Percentiles rank a stretch among this genome's conserved stretches.
Conservation (phyloP, 208 protist genomes). For the Plasmodiophora brassicae region DNA sequence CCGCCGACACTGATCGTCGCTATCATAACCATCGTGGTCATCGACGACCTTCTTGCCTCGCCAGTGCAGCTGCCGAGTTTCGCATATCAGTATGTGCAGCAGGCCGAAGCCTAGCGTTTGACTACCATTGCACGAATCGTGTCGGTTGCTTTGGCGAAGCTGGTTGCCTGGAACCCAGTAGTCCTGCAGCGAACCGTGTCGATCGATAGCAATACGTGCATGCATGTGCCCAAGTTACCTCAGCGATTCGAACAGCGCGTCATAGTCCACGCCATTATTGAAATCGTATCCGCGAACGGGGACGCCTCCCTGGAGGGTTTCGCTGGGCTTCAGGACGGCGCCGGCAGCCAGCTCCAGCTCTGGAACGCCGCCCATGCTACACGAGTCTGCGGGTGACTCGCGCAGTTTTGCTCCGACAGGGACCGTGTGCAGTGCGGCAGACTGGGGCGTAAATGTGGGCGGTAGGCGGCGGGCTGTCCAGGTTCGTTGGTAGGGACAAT, state of each 20-base stretch:
- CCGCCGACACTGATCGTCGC: background rate
- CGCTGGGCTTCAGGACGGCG: background rate
- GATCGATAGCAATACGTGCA: background rate
- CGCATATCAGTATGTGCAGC: background rate
- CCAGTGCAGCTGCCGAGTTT: background rate
- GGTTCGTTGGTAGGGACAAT: too few relatives aligned
- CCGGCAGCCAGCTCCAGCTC: too few relatives aligned
- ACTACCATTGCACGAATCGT: constrained; percentile 75
- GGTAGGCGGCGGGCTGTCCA: too few relatives aligned
- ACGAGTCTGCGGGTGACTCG: too few relatives aligned
- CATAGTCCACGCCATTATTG: constrained; percentile 59
- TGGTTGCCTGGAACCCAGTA: constrained; percentile 76
- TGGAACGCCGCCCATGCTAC: too few relatives aligned
- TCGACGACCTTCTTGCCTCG: background rate
- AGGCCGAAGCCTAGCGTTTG: constrained; percentile 53
- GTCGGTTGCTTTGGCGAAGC: constrained; percentile 68
- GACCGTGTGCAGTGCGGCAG: too few relatives aligned
- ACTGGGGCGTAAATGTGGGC: too few relatives aligned
- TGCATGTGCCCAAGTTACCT: background rate
- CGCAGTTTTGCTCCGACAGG: too few relatives aligned
- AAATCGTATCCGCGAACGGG: constrained; percentile 65
- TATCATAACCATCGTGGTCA: background rate
- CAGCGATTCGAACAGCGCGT: constrained; percentile 59
- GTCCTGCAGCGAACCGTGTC: background rate
- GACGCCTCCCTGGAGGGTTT: background rate